Evolutionary conservation across 1,139 yeast species (phyloP), one percentile per base, ranked within the genome.

Genomic region (Tardiomyces blankii): DNA sequence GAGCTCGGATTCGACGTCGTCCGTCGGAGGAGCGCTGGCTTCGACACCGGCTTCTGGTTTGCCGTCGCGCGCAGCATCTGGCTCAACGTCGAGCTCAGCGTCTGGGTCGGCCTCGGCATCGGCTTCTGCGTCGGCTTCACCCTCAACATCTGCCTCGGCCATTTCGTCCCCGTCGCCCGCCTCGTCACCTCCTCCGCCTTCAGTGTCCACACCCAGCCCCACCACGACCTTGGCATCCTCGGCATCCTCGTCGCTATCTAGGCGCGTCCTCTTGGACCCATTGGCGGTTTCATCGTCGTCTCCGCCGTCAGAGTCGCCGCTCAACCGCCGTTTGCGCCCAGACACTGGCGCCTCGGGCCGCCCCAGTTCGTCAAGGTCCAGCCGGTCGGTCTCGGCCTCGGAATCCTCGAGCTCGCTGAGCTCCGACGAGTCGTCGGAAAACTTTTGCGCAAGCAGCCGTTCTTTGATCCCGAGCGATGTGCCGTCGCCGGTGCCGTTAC

Each of bases 371-470:
- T 18, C 38, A 3, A 16, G 41, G 44, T 78, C 86, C 82, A 82
- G 77, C 52, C 75, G 77, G 58, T 82, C 93, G 2, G 93, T 83
- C 60, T 83, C 93, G 3, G 87, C 89, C 59, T 83, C 91, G 6
- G 87, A 79, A 53, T 70, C 70, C 43, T 78, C 80, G 49, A 75
- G 71, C 48, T 78, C 87, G 44, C 78, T 80, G 51, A 78, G 65
- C 51, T 79, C 86, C 44, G 83, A 67, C 16, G 66, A 61, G 40
- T 53, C 56, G 42, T 53, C 57, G 33, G 50, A 48, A 39, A 52
- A 51, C 23, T 38, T 30, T 14, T 30, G 35, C 16, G 35, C 35
- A 4, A 30, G 35, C 35, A 30, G 16, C 16, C 35, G n/a, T 11
- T 30, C 35, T 9, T 30, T 30, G 16, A 30, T 30, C 16, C 35